A percentile compares a stretch with the other conserved stretches of the same genome.
phyloP scores from a whole-genome alignment of 2,329 filamentous ascomycete species.

The Ampelomyces quisqualis region DNA sequence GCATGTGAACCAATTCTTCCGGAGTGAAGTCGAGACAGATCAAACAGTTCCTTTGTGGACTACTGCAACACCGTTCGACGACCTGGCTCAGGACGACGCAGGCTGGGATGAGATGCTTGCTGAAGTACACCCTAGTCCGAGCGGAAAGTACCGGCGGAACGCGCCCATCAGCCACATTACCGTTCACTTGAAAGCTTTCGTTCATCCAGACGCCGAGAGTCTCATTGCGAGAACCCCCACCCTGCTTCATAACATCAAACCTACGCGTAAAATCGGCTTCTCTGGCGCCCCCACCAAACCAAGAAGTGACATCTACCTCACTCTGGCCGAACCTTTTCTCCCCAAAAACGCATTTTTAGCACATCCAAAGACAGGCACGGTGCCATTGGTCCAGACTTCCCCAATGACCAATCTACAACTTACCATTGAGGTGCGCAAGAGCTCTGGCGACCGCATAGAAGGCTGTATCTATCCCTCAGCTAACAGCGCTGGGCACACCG shows the following conservation, averaged over 20 bases:
- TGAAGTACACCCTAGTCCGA: conserved; percentile 64
- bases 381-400: conserved; percentile 66
- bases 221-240: conserved; percentile 88
- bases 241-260: conserved; percentile 74
- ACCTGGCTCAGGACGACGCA: conserved; percentile 53
- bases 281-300: conserved; percentile 85
- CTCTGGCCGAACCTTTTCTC: conserved; percentile 75
- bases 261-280: conserved; percentile 89
- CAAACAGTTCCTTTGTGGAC: conserved; percentile 78
- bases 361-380: conserved; percentile 76
- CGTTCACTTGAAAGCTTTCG: conserved; percentile 76
- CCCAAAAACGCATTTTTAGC: conserved; percentile 65
- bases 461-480: conserved; percentile 85
- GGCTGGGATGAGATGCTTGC: conserved; percentile 74
- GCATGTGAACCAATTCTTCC: conserved; percentile 73
- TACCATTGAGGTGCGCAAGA: conserved; percentile 81
- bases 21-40: conserved; percentile 69
- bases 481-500: conserved; percentile 74
- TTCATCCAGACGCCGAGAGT: conserved; percentile 71
- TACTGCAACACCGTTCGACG: conserved; percentile 49
- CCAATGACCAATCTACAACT: conserved; percentile 78
- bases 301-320: conserved; percentile 93
- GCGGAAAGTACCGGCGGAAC: conserved; percentile 73
- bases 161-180: conserved; percentile 73
- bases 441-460: conserved; percentile 78